Evolutionary conservation across 192 early-diverging fungal genomes (phyloP).

Genomic region (Backusella luteola): DNA sequence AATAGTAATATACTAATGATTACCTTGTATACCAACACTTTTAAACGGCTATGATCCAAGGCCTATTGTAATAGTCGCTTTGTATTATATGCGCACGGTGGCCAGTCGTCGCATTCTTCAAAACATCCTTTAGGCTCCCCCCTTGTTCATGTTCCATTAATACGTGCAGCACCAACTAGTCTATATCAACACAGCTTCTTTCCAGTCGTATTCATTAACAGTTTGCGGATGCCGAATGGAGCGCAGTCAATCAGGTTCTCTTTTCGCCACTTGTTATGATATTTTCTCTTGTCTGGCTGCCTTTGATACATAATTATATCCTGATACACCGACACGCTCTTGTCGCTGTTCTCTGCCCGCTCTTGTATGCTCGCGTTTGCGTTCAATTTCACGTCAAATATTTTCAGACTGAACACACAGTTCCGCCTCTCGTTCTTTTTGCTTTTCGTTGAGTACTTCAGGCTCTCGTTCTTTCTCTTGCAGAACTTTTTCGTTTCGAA

Average conservation of each 20-base stretch:
- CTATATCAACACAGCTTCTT: not conserved
- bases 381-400: constrained; percentile 29
- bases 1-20: not conserved
- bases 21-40: constrained; percentile 65
- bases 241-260: constrained; percentile 56
- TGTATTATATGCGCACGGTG: constrained; percentile 31
- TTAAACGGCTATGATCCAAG: constrained; percentile 60
- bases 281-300: not conserved
- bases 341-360: no score
- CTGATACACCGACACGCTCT: no score
- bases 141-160: constrained; percentile 43
- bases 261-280: constrained; percentile 25
- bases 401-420: constrained; percentile 27
- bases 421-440: constrained; percentile 41
- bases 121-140: no score
- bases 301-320: no score
- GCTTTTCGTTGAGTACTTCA: constrained; percentile 28
- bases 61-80: constrained; percentile 17
- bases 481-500: constrained; percentile 35
- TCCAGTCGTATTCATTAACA: constrained; percentile 59
- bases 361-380: not conserved
- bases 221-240: constrained; percentile 58
- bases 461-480: constrained; percentile 46
- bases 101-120: no score
- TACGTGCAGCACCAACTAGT: constrained; percentile 37